Evolutionary conservation across 192 early-diverging fungal species (phyloP).

Genomic region (Radiomyces spectabilis): DNA sequence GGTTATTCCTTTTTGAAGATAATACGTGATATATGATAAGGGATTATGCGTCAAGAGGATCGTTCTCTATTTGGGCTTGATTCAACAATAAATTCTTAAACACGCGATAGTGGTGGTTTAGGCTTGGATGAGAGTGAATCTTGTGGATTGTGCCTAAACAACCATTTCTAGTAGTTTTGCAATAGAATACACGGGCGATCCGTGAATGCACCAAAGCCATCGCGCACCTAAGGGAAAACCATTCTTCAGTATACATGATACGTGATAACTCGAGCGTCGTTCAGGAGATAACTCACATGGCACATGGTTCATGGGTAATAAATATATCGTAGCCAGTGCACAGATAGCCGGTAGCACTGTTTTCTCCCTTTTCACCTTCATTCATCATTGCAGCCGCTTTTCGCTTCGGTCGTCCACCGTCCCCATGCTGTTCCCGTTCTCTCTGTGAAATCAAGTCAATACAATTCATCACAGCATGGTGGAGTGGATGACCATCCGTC

Average conservation of each 20-base stretch:
- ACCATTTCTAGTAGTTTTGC: slow-evolving; percentile 36
- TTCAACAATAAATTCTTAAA: slow-evolving; percentile 20
- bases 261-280: background rate
- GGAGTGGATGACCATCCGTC: slow-evolving; percentile 51
- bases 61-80: no score
- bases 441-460: slow-evolving; percentile 53
- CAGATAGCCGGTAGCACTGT: slow-evolving; percentile 50
- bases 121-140: slow-evolving; percentile 57
- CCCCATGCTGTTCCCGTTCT: slow-evolving; percentile 36
- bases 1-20: no score
- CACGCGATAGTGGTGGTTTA: slow-evolving; percentile 72
- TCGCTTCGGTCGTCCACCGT: background rate
- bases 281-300: slow-evolving; percentile 51
- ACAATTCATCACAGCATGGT: slow-evolving; percentile 78
- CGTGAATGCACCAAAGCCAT: slow-evolving; percentile 96
- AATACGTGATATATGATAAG: no score
- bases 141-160: slow-evolving; percentile 53
- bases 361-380: background rate
- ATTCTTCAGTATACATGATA: background rate
- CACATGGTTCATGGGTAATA: slow-evolving; percentile 77
- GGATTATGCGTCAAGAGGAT: no score
- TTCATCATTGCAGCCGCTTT: background rate
- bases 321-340: slow-evolving; percentile 82
- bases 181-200: slow-evolving; percentile 81
- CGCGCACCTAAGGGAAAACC: slow-evolving; percentile 50